Evolutionary conservation across 129 eudicot genomes (phyloP), one percentile per base, ranked within the genome.

Genomic region (Gnaphalium uliginosum): DNA sequence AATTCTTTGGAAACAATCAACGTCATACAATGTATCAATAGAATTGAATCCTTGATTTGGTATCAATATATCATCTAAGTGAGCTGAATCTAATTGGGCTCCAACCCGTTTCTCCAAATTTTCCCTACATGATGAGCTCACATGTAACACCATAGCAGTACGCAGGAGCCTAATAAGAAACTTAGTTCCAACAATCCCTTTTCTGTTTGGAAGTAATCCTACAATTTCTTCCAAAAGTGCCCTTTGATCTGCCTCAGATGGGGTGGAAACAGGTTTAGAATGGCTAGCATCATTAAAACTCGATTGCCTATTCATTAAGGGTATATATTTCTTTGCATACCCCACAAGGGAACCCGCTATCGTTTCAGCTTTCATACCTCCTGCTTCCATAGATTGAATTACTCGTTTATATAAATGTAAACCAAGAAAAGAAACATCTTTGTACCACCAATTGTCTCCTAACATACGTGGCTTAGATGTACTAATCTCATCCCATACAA

Each of bases 1-100:
- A 73, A 93, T 93, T 35, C 96, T 88, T 81, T 93, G 98, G 68
- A 93, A 85, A 74, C 98, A 93, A 60, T 93, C 98, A 0, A 90
- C 69, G 64, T 93, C 98, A 60, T 93, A 93, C 35, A 88, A 73
- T 0, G 96, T 88, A 62, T 93, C 98, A 0, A 80, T 82, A 0
- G 89, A 76, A 64, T 83, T 80, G 23, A 86, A 86, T 0, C 96
- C 98, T 72, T 83, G 86, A 57, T 90, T 93, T 3, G 98, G 98
- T 48, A 93, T 85, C 50, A 93, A 48, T 27, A 93, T 46, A 77
- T 93, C 98, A 5, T 88, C 96, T 37, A 93, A 27, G 0, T 76
- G 30, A 8, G 98, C 94, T 71, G 88, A 87, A 50, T 93, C 96
- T 35, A 93, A 71, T 74, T 93, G 96, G 1, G 89, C 71, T 27